Percentiles rank a stretch among this genome's conserved stretches.
phyloP scores from a whole-genome alignment of 345 rosid species.

The Excoecaria agallocha region DNA sequence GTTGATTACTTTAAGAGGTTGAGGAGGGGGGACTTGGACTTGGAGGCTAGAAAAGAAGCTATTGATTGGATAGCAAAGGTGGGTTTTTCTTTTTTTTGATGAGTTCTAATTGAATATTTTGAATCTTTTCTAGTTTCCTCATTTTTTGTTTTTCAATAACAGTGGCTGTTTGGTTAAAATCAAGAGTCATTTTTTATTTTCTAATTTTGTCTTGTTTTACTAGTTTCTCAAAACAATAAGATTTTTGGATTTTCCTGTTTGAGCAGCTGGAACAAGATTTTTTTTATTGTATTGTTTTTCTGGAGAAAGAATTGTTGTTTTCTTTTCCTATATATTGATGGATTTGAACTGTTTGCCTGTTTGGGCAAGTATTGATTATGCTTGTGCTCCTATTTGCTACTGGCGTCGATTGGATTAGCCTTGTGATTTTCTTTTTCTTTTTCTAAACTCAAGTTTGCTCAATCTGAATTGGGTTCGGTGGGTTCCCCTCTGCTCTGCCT shows the following conservation, averaged over 20 bases:
- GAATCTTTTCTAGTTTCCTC: not conserved
- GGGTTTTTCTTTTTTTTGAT: slow-evolving; percentile 14
- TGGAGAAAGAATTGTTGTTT: slow-evolving; percentile 2
- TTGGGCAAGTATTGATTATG: not conserved
- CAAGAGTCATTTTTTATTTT: too few relatives aligned
- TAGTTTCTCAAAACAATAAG: not conserved
- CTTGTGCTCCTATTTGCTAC: slow-evolving; percentile 4
- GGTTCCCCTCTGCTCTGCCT: slow-evolving; percentile 20
- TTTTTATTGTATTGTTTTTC: not conserved
- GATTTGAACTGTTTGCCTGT: not conserved
- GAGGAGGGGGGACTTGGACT: slow-evolving; percentile 52
- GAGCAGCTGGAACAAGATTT: not conserved
- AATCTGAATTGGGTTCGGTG: slow-evolving; percentile 30
- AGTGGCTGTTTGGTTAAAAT: not conserved
- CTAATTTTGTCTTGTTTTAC: not conserved
- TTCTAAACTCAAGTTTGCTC: not conserved
- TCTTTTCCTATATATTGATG: not conserved
- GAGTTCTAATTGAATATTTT: not conserved
- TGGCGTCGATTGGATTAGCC: slow-evolving; percentile 9
- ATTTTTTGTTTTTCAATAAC: not conserved
- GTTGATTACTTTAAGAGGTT: slow-evolving; percentile 52
- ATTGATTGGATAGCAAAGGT: slow-evolving; percentile 65
- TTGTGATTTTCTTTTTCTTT: not conserved
- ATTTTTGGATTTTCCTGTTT: slow-evolving; percentile 8
- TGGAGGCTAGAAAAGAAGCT: slow-evolving; percentile 49